phyloP scores from a whole-genome alignment of 1,139 yeast species.

The Candida neerlandica region DNA sequence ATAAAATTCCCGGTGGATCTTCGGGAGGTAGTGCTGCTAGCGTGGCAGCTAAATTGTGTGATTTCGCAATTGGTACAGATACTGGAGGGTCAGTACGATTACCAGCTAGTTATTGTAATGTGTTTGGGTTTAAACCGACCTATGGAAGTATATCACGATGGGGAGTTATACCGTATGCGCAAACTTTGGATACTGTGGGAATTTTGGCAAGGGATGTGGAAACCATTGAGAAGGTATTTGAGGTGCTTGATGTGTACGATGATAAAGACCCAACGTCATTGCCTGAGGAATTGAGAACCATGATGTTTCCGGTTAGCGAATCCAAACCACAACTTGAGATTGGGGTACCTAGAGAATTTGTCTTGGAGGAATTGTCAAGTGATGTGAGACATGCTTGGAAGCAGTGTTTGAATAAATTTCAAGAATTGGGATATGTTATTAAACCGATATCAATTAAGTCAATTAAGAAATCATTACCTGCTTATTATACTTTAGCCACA shows the following conservation, averaged over 20 bases:
- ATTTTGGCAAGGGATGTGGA: constrained; percentile 57
- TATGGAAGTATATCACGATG: constrained; percentile 90
- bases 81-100: constrained; percentile 95
- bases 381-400: constrained; percentile 52
- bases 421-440: constrained; percentile 55
- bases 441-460: constrained; percentile 70
- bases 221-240: constrained; percentile 51
- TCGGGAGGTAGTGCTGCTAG: constrained; percentile 97
- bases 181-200: constrained; percentile 93
- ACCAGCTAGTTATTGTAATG: constrained; percentile 87
- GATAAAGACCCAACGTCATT: constrained; percentile 80
- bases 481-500: constrained; percentile 85
- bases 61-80: constrained; percentile 82
- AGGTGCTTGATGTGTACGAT: constrained; percentile 62
- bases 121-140: constrained; percentile 87
- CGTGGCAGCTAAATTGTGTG: constrained; percentile 66
- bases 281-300: constrained; percentile 37
- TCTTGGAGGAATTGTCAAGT: constrained; percentile 55
- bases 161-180: constrained; percentile 94
- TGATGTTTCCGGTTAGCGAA: too few relatives aligned
- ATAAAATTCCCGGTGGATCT: constrained; percentile 79
- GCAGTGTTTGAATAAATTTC: constrained; percentile 43
- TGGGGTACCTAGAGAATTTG: constrained; percentile 74
- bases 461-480: constrained; percentile 67
- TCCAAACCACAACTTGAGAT: too few relatives aligned